Base-by-base conservation (phyloP, 768 basidiomycete genomes). In the Boletus tylopilopsis region DNA sequence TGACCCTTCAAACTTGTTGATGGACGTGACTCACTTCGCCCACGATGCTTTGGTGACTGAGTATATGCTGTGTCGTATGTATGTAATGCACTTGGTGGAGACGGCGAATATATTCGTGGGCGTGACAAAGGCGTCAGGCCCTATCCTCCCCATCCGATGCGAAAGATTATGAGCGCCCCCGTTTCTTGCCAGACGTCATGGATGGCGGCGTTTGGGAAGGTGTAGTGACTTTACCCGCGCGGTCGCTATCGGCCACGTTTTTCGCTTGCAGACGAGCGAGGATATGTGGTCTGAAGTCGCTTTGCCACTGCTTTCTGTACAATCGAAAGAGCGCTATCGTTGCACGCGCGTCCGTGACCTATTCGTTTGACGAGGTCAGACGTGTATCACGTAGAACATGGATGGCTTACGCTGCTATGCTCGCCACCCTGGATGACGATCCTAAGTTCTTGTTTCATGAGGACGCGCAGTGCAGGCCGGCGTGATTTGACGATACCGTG, bases 311-410 rank as follows among this genome's bases (percentile, higher is more conserved):
- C 44, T 81, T 82, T 57, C 87, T 84, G 66, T 94, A 78, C 16
- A 94, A 62, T 7, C 93, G 78, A 66, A 88, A 97, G 33, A 97
- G 73, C 0, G 92, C 94, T 92, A 99, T 96, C 0, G 94, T 90
- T 0, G 94, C 95, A 44, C 94, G 79, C 1, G 94, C 93, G 64
- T 98, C 94, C 16, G 81, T 89, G 5, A 97, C 84, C 94, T 96
- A 45, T 38, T 43, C 22, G 33, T 23, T 40, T 21, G 25, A 16
- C 36, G 13, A 45, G 22, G 36, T 42, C 21, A 53, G 22, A 35
- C 2, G 33, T 29, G 25, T 33, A 39, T 2, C 10, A 36, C 2
- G 16, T 1, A n/a, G 21, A 12, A 39, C 22, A 30, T 16, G 18
- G 16, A 36, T 33, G 16, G 12, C 88, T 47, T 64, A 94, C 94